Conservation (phyloP, 1,139 yeast species). For the Pichia sp. region DNA sequence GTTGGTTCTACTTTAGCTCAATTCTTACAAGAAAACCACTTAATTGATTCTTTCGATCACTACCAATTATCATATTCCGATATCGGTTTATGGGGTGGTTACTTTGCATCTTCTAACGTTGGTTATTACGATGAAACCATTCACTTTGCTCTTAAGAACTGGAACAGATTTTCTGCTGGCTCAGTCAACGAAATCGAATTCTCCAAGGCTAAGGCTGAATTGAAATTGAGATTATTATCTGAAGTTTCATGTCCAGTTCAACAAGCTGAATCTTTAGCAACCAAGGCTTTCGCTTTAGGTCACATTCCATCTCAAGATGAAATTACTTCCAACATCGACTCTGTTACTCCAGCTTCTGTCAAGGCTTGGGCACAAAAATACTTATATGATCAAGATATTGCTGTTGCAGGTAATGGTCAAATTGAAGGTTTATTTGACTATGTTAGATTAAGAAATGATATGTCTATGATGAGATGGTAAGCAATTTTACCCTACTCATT, state of each 20-base stretch:
- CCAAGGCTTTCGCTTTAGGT: constrained; percentile 51
- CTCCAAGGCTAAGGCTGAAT: constrained; percentile 64
- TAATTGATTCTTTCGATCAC: constrained; percentile 64
- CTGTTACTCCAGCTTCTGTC: constrained; percentile 50
- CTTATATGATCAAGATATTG: constrained; percentile 81
- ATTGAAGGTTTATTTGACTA: constrained; percentile 77
- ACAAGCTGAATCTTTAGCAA: constrained; percentile 51
- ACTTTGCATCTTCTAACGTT: constrained; percentile 54
- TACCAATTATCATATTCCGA: constrained; percentile 67
- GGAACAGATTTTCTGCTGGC: constrained; percentile 69
- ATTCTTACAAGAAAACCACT: constrained; percentile 61
- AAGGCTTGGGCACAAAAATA: constrained; percentile 66
- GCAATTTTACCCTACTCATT: not conserved
- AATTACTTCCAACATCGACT: constrained; percentile 54
- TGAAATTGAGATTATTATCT: constrained; percentile 51
- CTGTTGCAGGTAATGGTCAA: constrained; percentile 75
- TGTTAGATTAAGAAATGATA: constrained; percentile 78
- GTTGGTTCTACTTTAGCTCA: constrained; percentile 84
- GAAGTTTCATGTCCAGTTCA: constrained; percentile 38
- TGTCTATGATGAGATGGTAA: constrained; percentile 80
- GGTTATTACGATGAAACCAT: constrained; percentile 59
- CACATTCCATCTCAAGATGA: constrained; percentile 47
- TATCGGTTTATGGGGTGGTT: constrained; percentile 79
- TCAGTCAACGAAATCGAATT: constrained; percentile 72
- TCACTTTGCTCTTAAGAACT: constrained; percentile 74